Conservation (phyloP, 768 basidiomycete genomes). For the Rickenella mellea region DNA sequence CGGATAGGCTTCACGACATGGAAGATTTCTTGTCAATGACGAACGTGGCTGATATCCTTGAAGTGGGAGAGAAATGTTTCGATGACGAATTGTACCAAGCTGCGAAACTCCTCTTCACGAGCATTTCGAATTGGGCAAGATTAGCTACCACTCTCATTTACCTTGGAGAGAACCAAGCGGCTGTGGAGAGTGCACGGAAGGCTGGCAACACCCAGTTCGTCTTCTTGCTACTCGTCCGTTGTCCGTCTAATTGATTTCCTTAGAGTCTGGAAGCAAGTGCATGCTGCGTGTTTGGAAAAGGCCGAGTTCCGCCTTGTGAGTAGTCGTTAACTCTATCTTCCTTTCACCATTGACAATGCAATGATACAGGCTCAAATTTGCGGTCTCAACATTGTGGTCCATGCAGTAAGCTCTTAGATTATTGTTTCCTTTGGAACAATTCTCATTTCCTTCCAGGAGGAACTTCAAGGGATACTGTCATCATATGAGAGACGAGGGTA, state of each 20-base stretch:
- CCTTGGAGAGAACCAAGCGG: conserved; percentile 94
- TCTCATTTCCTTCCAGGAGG: conserved; percentile 41
- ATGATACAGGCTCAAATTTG: conserved; percentile 82
- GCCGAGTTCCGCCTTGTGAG: conserved; percentile 82
- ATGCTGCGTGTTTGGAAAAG: conserved; percentile 97
- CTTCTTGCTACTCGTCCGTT: neutral
- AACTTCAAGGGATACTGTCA: conserved; percentile 61
- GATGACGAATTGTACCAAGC: conserved; percentile 97
- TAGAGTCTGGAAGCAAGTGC: conserved; percentile 99
- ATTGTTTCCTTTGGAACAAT: conserved; percentile 5
- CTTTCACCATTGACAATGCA: conserved; percentile 5
- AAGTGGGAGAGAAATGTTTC: conserved; percentile 99
- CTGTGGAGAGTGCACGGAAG: conserved; percentile 98
- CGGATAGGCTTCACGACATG: conserved; percentile 97
- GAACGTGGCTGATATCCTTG: conserved; percentile 93
- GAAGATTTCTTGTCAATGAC: conserved; percentile 99
- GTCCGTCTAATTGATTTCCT: neutral
- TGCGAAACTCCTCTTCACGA: conserved; percentile 88
- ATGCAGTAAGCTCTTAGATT: conserved; percentile 39
- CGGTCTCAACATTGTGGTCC: conserved; percentile 95
- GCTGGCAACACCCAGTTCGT: conserved; percentile 96
- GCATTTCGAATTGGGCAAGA: conserved; percentile 98
- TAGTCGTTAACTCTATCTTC: conserved; percentile 2
- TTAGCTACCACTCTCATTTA: conserved; percentile 98
- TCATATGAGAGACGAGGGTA: conserved; percentile 87